A percentile compares a stretch with the other conserved stretches of the same genome.
Evolutionary conservation across 306 rosid species (phyloP).

Genomic region (Castanea crenata): DNA sequence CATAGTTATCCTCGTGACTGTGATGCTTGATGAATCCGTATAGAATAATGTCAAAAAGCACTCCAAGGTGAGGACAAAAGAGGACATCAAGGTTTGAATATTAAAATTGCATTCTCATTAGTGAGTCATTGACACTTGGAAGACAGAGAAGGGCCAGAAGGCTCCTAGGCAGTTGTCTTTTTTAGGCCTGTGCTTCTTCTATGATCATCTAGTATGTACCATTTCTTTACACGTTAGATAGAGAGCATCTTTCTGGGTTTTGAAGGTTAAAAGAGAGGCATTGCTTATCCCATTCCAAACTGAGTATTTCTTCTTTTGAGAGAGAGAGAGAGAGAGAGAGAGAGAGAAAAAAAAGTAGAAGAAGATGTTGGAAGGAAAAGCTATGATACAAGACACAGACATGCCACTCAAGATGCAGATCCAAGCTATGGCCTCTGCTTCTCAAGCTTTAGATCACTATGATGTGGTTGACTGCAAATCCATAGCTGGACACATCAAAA

Average conservation of each 20-base stretch:
- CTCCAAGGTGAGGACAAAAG: conserved; percentile 21
- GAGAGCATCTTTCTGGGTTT: conserved; percentile 17
- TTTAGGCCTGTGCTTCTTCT: background rate
- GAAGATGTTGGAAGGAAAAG: conserved; percentile 93
- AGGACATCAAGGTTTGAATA: conserved; percentile 22
- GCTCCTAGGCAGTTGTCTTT: background rate
- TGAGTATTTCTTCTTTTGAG: background rate
- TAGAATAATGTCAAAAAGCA: conserved; percentile 11
- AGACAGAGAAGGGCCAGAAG: background rate
- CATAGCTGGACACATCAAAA: conserved; percentile 91
- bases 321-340: conserved; percentile 3
- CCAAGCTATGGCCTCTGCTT: conserved; percentile 92
- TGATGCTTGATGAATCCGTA: background rate
- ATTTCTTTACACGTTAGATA: background rate
- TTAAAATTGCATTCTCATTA: background rate
- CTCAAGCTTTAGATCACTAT: conserved; percentile 87
- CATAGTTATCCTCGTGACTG: conserved; percentile 14
- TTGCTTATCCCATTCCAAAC: background rate
- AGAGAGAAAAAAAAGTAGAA: background rate
- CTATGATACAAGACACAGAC: conserved; percentile 75
- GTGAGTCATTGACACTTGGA: conserved; percentile 31
- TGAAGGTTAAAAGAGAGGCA: conserved; percentile 13
- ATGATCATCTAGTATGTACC: background rate
- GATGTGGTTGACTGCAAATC: conserved; percentile 90
- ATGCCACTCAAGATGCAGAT: conserved; percentile 97